Evolutionary conservation across 176 grass and related monocot genomes (phyloP).

Genomic region (Panicum miliaceum): DNA sequence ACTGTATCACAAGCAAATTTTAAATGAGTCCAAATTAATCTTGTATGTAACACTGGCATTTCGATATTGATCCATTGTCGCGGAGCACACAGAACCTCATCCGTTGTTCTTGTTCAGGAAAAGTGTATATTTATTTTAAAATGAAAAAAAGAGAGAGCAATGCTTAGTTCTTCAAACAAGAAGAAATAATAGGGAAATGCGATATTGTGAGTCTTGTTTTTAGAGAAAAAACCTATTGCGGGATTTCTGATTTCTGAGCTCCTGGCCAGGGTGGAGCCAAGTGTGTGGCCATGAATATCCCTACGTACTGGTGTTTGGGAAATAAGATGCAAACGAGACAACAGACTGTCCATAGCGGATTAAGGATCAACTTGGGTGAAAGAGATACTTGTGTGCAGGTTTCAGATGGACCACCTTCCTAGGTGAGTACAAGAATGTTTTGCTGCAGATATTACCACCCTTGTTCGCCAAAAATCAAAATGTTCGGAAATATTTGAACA

Average conservation of each 20-base stretch:
- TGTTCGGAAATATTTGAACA: no score
- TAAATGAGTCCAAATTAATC: no score
- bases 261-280: constrained; percentile 12
- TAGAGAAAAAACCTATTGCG: neutral
- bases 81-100: no score
- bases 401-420: neutral
- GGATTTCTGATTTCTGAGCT: neutral
- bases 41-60: no score
- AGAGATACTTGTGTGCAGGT: neutral
- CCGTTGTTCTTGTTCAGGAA: neutral
- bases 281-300: constrained; percentile 8
- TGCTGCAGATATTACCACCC: neutral
- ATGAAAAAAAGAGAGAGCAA: no score
- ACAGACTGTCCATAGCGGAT: neutral
- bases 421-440: neutral
- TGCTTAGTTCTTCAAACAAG: neutral
- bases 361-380: neutral
- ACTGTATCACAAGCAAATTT: no score
- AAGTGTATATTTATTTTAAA: neutral
- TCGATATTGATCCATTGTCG: no score
- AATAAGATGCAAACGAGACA: neutral
- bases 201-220: neutral
- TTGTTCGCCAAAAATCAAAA: neutral
- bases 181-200: neutral
- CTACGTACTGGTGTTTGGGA: neutral